phyloP scores from a whole-genome alignment of 2,329 filamentous ascomycete genomes.

The Microcyclosporella mali region DNA sequence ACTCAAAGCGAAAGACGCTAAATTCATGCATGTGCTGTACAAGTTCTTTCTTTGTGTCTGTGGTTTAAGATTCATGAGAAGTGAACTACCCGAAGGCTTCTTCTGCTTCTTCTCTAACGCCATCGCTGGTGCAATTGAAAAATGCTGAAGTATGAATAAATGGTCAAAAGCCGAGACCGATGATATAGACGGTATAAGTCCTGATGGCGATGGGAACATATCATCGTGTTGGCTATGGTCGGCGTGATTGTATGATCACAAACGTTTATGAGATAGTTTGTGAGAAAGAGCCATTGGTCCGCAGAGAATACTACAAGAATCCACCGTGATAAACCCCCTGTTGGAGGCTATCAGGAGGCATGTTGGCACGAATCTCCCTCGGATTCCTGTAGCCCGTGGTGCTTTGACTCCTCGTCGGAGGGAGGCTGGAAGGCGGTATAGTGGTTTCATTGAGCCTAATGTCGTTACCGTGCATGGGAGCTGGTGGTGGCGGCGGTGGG shows the following conservation, averaged over 20 bases:
- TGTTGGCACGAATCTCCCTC: conserved; percentile 45
- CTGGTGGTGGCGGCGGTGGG: conserved; percentile 34
- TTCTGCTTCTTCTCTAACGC: not conserved
- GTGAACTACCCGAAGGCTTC: not conserved
- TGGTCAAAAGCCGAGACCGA: too few species aligned
- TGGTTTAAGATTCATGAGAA: too few species aligned
- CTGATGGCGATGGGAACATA: too few species aligned
- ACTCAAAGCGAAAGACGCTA: not conserved
- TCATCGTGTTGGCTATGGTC: too few species aligned
- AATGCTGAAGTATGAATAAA: not conserved
- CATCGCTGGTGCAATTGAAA: conserved; percentile 13
- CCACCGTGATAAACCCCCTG: conserved; percentile 35
- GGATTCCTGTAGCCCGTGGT: conserved; percentile 34
- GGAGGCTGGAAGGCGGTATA: conserved; percentile 32
- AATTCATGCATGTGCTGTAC: not conserved
- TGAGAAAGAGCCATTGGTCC: not conserved
- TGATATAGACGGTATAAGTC: too few species aligned
- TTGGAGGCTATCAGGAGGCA: conserved; percentile 43
- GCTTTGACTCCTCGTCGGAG: conserved; percentile 18
- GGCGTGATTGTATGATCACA: too few species aligned
- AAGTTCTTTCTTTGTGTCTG: not conserved
- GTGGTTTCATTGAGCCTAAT: conserved; percentile 35
- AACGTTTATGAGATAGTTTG: too few species aligned
- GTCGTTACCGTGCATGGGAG: conserved; percentile 21
- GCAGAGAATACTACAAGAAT: conserved; percentile 26